phyloP scores from a whole-genome alignment of 2,329 filamentous ascomycete genomes.

The Curvularia verruculosa region DNA sequence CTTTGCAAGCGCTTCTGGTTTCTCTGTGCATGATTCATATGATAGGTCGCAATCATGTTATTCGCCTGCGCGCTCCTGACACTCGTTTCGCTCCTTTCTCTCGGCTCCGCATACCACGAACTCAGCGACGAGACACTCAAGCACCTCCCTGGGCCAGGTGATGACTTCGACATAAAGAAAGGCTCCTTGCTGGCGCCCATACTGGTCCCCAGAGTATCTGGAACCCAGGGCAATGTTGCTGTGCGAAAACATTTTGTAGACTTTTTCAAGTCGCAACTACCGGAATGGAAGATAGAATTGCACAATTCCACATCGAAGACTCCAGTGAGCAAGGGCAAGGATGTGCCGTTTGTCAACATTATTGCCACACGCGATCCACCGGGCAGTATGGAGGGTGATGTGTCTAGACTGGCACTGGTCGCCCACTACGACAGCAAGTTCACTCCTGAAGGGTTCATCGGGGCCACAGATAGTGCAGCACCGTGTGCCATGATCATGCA shows the following conservation, averaged over 20 bases:
- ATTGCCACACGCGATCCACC: constrained; percentile 92
- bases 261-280: constrained; percentile 80
- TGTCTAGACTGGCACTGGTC: constrained; percentile 81
- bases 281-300: constrained; percentile 78
- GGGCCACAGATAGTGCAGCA: constrained; percentile 90
- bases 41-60: constrained; percentile 24
- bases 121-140: constrained; percentile 79
- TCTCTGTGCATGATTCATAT: constrained; percentile 14
- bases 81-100: constrained; percentile 32
- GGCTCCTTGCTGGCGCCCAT: constrained; percentile 85
- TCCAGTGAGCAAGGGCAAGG: constrained; percentile 72
- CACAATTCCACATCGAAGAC: constrained; percentile 90
- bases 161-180: constrained; percentile 79
- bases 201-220: constrained; percentile 84
- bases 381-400: constrained; percentile 73
- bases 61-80: constrained; percentile 30
- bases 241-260: constrained; percentile 83
- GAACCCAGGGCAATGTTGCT: constrained; percentile 74
- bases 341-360: constrained; percentile 85
- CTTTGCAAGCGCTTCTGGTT: neutral
- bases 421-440: constrained; percentile 94
- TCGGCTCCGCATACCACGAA: constrained; percentile 58
- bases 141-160: constrained; percentile 70
- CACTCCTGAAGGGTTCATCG: constrained; percentile 83
- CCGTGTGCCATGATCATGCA: constrained; percentile 95